Percentiles rank a stretch among this genome's conserved stretches.
These are phyloP conservation scores for Raddia distichophylla DNA, from an alignment of 176 grass and related monocot species.

Conservation along the genomic window DNA sequence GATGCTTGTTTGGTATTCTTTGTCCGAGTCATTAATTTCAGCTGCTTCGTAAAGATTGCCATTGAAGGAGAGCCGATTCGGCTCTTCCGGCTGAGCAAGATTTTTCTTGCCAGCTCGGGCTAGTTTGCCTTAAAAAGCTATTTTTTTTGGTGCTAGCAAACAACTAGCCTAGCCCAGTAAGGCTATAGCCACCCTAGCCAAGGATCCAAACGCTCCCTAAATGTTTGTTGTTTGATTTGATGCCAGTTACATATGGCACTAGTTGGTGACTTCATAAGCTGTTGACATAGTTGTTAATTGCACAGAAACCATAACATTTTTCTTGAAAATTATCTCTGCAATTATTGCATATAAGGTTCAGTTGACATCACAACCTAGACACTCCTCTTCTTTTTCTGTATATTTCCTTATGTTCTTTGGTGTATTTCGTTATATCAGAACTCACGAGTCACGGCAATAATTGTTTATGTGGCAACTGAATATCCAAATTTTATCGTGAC, in stretches of 20 bases:
- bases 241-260: background rate
- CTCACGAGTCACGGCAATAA: too few species aligned
- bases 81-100: too few species aligned
- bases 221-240: slow-evolving; percentile 11
- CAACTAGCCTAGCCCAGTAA: too few species aligned
- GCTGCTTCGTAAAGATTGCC: too few species aligned
- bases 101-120: too few species aligned
- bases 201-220: too few species aligned
- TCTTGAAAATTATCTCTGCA: slow-evolving; percentile 5
- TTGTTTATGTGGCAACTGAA: background rate
- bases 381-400: background rate
- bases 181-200: too few species aligned
- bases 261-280: background rate
- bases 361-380: slow-evolving; percentile 5
- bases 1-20: too few species aligned
- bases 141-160: too few species aligned
- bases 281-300: background rate
- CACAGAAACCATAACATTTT: slow-evolving; percentile 3
- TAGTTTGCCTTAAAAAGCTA: too few species aligned
- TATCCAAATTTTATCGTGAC: background rate
- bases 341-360: slow-evolving; percentile 1
- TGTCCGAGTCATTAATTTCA: too few species aligned
- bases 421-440: slow-evolving; percentile 7
- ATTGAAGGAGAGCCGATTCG: too few species aligned
- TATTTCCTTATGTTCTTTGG: slow-evolving; percentile 3